A percentile compares a stretch with the other conserved stretches of the same genome.
phyloP scores from a whole-genome alignment of 768 basidiomycete genomes.

The Fistulinella prunicolor region DNA sequence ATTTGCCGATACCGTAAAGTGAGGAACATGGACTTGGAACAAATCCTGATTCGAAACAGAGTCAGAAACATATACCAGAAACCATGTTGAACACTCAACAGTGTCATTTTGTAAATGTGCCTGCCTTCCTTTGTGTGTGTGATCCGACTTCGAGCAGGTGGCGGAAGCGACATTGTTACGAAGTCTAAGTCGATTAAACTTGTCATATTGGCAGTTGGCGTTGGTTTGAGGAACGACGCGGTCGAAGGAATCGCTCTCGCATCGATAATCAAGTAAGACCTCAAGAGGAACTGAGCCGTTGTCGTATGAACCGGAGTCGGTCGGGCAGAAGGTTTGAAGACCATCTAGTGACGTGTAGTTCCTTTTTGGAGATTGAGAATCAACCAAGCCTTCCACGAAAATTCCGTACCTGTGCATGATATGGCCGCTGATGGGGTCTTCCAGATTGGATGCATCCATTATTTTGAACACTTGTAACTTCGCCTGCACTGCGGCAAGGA shows the following conservation, averaged over 20 bases:
- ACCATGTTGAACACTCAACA: constrained; percentile 36
- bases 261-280: constrained; percentile 80
- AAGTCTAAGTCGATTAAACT: constrained; percentile 88
- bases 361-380: constrained; percentile 37
- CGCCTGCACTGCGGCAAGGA: constrained; percentile 76
- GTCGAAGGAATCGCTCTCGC: constrained; percentile 81
- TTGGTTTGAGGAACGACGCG: constrained; percentile 88
- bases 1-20: constrained; percentile 83
- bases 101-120: constrained; percentile 64
- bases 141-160: constrained; percentile 39
- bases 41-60: constrained; percentile 56
- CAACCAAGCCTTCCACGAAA: background rate
- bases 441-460: constrained; percentile 71
- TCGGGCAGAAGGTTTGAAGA: constrained; percentile 85
- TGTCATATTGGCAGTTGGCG: constrained; percentile 85
- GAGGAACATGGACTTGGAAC: constrained; percentile 75
- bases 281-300: constrained; percentile 80
- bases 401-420: constrained; percentile 74
- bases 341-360: constrained; percentile 77
- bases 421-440: constrained; percentile 82
- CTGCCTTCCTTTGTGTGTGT: constrained; percentile 23
- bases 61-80: constrained; percentile 9
- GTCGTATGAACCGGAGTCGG: constrained; percentile 36
- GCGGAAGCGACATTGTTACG: constrained; percentile 66
- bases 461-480: constrained; percentile 77